phyloP scores from a whole-genome alignment of 2,329 filamentous ascomycete species.

The Pleurostoma richardsiae region DNA sequence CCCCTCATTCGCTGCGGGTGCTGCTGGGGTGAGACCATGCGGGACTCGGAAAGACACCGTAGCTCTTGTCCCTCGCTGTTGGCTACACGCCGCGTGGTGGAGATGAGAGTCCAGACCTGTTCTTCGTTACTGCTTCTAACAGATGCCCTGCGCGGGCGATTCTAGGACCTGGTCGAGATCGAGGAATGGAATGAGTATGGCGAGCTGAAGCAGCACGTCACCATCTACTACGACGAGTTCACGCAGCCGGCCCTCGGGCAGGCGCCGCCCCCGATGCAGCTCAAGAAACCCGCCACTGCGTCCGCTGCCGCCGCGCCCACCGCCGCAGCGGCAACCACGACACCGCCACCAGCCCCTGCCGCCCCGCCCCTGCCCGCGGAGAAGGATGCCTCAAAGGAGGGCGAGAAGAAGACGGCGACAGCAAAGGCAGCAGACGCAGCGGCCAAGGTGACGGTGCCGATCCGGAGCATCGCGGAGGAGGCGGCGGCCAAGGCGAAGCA shows the following conservation, averaged over 20 bases:
- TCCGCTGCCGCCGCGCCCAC: slow-evolving; percentile 13
- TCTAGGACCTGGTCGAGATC: slow-evolving; percentile 82
- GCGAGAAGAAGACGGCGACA: slow-evolving; percentile 8
- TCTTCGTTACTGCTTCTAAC: slow-evolving; percentile 1
- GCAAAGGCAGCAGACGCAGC: slow-evolving; percentile 12
- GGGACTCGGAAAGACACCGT: too few species aligned
- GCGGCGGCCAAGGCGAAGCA: slow-evolving; percentile 61
- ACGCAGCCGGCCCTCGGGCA: slow-evolving; percentile 52
- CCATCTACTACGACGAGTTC: slow-evolving; percentile 59
- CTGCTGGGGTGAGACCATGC: too few species aligned
- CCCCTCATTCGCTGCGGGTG: too few species aligned
- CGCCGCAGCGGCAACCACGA: slow-evolving; percentile 12
- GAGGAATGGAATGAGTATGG: slow-evolving; percentile 99
- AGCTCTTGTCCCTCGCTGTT: too few species aligned
- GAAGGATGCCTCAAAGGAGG: slow-evolving; percentile 1
- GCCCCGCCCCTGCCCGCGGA: slow-evolving; percentile 14
- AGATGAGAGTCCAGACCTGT: too few species aligned
- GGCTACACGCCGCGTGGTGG: too few species aligned
- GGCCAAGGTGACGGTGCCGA: slow-evolving; percentile 31
- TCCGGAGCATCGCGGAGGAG: slow-evolving; percentile 58
- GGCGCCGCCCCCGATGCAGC: slow-evolving; percentile 33
- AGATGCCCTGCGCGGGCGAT: neutral
- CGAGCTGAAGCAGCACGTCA: slow-evolving; percentile 84
- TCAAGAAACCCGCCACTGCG: slow-evolving; percentile 26
- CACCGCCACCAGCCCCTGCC: slow-evolving; percentile 13